These are phyloP conservation scores for Venturia aucupariae DNA, from an alignment of 2,329 filamentous ascomycete genomes.

Conservation along the genomic window DNA sequence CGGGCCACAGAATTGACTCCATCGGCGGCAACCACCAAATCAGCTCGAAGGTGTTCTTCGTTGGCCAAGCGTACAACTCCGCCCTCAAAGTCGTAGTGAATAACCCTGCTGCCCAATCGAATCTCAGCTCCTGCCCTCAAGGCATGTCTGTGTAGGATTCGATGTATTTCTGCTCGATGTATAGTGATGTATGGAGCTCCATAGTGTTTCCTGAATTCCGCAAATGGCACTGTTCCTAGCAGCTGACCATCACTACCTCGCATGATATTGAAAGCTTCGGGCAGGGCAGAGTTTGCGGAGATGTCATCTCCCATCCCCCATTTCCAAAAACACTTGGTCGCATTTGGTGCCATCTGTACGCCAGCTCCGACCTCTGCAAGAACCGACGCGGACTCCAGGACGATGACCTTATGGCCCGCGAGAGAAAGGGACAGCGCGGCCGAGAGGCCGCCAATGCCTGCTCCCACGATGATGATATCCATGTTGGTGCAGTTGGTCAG, in stretches of 20 bases:
- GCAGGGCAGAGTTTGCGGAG: neutral
- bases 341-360: constrained; percentile 43
- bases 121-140: constrained; percentile 17
- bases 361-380: constrained; percentile 43
- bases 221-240: constrained; percentile 13
- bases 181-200: constrained; percentile 45
- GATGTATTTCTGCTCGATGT: constrained; percentile 44
- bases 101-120: constrained; percentile 16
- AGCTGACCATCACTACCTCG: constrained; percentile 5
- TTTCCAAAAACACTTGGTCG: constrained; percentile 32
- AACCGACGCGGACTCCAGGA: constrained; percentile 39
- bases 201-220: constrained; percentile 27
- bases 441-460: constrained; percentile 45
- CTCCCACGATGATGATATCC: constrained; percentile 44
- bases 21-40: constrained; percentile 34
- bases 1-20: constrained; percentile 38
- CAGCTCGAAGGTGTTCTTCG: constrained; percentile 20
- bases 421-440: constrained; percentile 39
- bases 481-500: neutral
- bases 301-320: constrained; percentile 27
- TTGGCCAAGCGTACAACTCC: constrained; percentile 16
- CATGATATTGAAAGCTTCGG: neutral
- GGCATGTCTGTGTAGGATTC: constrained; percentile 17
- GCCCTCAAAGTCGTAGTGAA: constrained; percentile 18
- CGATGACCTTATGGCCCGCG: constrained; percentile 39